Evolutionary conservation across 441 rosid species (phyloP).

Genomic region (Eutrema salsugineum): DNA sequence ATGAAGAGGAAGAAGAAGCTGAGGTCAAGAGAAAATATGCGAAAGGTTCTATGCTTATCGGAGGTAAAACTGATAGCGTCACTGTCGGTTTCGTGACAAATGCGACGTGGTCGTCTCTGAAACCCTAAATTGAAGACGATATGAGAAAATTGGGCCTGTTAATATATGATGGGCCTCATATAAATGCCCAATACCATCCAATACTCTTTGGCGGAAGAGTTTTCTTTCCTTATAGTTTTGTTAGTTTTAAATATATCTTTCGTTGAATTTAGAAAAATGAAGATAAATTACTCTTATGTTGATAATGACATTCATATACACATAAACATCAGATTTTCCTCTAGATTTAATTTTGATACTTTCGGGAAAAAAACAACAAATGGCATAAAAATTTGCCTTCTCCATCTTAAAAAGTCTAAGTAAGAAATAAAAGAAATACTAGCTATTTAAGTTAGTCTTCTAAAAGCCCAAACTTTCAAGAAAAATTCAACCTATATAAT

Average conservation of each 20-base stretch:
- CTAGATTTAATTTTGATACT: background rate
- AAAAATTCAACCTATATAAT: background rate
- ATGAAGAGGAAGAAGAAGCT: background rate
- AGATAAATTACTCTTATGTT: too few species aligned
- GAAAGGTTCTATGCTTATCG: background rate
- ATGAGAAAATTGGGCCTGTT: background rate
- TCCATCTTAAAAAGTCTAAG: background rate
- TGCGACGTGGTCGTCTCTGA: slow-evolving; percentile 29
- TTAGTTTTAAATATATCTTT: too few species aligned
- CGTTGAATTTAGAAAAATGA: too few species aligned
- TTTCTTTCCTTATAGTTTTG: too few species aligned
- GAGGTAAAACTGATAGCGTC: slow-evolving; percentile 15
- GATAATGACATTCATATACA: too few species aligned
- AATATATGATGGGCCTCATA: background rate
- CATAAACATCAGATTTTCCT: background rate
- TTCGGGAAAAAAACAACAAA: too few species aligned
- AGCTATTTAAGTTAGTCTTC: background rate
- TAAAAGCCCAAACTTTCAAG: background rate
- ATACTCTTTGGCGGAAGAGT: background rate
- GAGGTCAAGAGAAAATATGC: background rate
- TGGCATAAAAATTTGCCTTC: background rate
- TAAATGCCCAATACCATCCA: background rate
- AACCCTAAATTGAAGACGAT: slow-evolving; percentile 14
- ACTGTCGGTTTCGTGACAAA: slow-evolving; percentile 22
- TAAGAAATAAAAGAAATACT: background rate